Base-by-base conservation (phyloP, 495 filamentous ascomycete species). In the Glarea lozoyensis region DNA sequence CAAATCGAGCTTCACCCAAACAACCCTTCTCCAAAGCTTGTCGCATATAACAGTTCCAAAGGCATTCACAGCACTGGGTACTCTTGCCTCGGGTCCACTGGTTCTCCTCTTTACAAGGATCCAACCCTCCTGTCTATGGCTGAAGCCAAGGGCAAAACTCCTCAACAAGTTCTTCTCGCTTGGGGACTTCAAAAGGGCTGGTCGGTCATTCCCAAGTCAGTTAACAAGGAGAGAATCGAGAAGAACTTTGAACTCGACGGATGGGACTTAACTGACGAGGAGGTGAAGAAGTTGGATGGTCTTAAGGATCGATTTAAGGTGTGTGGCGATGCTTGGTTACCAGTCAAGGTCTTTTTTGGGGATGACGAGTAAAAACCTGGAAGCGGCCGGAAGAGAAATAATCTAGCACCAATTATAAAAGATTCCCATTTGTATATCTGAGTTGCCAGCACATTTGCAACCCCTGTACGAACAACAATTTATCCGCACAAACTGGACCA, bases 1-100 rank as follows among this genome's bases (percentile, higher is more conserved):
- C 87, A 94, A 68, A 81, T 94, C 58, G 88, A 95, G 63, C 66
- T 89, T n/a, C 86, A 93, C 65, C 86, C 86, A 1, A 55, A 55
- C 36, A 55, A 55, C 37, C 52, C 52, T 10, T 55, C 52, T n/a
- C 52, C 52, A 12, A 55, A 90, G 55, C 81, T 88, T 50, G 76
- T 86, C 35, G 82, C 84, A 49, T 74, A 79, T 48, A 85, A 80
- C 68, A 74, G 66, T 24, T 65, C 69, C 37, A 82, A 82, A 63
- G 82, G 82, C 34, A 87, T 88, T 46, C 78, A 83, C 53, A 61
- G 84, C 52, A 82, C 83, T 29, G 84, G 82, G 4, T 88, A 86
- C 61, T 79, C 73, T 46, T 82, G 82, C 16, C 62, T 88, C 0
- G 85, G 85, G 4, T 84, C 79, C 64, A 89, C 83, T 17, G 82